Base-by-base conservation (phyloP, 495 filamentous ascomycete species). In the Penicillium diatomitis region DNA sequence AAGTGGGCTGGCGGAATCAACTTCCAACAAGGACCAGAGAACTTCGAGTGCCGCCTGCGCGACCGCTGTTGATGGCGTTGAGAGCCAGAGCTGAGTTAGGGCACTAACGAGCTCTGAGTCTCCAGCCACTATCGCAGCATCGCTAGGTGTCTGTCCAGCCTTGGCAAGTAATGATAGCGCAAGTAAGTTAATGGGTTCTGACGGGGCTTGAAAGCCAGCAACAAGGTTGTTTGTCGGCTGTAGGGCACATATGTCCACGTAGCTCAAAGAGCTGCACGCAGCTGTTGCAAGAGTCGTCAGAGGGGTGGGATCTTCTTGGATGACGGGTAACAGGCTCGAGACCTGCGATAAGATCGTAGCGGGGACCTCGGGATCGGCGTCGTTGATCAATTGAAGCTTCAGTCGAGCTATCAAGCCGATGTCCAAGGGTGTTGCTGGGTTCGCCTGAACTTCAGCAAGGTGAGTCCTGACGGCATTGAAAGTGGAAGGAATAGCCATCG, bases 131-230 rank as follows among this genome's bases (percentile, higher is more conserved):
- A 85, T 80, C 31, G 80, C 82, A 35, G 80, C 80, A 61, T 91
- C 84, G 45, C 70, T 73, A 3, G 79, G 72, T 27, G 65, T 63
- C 8, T 67, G 53, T 27, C 79, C 72, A 7, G 88, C 89, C 58
- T 94, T 95, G 51, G 76, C 73, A 41, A 96, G 65, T 46, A 95
- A 63, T 3, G 77, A 71, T 30, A 95, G 73, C 46, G 79, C 84
- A 12, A 91, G 74, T 8, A 83, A 56, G 56, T 91, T 89, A 56
- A 86, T 79, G 0, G 83, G 76, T 10, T 76, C 70, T 3, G 80
- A 77, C 0, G 82, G 76, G 4, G 82, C 79, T 37, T 69, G 67
- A 41, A 89, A 74, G 6, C 74, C 75, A 28, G 72, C 71, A 43
- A 67, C 49, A 41, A 79, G 70, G 42, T 77, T 58, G 29, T 76